phyloP scores from a whole-genome alignment of 768 basidiomycete species.

The Naganishia kalamii region DNA sequence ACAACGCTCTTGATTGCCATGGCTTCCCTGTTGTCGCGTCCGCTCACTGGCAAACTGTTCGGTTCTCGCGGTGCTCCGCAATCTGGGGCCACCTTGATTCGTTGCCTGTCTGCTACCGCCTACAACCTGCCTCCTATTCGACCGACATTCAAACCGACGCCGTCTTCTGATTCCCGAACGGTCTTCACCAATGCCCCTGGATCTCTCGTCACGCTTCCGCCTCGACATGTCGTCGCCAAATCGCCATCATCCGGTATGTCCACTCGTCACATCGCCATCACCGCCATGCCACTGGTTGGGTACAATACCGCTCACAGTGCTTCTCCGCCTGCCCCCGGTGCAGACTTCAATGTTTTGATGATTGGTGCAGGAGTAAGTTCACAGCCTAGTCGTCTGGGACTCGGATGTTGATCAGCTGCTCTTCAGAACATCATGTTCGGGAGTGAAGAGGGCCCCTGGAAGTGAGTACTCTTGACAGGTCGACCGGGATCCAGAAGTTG shows the following conservation, averaged over 20 bases:
- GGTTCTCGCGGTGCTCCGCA: not conserved
- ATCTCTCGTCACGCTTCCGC: not conserved
- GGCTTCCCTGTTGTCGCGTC: not conserved
- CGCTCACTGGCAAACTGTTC: not conserved
- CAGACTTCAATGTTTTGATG: constrained; percentile 88
- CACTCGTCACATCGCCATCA: constrained; percentile 38
- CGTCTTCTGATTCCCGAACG: not conserved
- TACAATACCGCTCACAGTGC: constrained; percentile 40
- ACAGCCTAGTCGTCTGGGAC: no score
- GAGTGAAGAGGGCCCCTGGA: constrained; percentile 49
- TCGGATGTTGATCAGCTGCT: not conserved
- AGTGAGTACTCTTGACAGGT: constrained; percentile 31
- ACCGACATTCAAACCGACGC: not conserved
- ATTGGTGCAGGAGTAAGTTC: constrained; percentile 70
- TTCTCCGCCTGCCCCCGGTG: constrained; percentile 48
- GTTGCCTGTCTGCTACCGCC: not conserved
- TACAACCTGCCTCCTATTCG: constrained; percentile 8
- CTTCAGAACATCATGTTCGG: constrained; percentile 89
- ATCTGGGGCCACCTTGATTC: not conserved
- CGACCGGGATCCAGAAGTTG: not conserved
- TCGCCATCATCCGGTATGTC: constrained; percentile 1
- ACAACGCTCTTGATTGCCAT: not conserved
- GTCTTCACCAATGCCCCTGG: not conserved
- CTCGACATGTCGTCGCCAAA: constrained; percentile 5
- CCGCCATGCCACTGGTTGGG: constrained; percentile 31